Conservation (phyloP, 192 early-diverging fungal species). For the Polychytrium aggregatum region DNA sequence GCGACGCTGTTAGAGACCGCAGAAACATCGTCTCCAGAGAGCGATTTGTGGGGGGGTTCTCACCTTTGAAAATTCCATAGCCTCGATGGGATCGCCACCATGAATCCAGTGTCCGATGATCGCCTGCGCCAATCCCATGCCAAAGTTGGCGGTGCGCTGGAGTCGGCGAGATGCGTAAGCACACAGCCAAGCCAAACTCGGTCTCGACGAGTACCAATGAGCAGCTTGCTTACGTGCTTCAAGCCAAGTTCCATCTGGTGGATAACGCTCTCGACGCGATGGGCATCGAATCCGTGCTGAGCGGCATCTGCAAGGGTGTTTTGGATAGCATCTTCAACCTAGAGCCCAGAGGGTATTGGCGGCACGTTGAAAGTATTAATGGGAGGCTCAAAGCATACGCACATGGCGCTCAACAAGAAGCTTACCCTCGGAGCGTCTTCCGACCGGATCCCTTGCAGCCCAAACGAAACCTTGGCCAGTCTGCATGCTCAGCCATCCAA, state of each 20-base stretch:
- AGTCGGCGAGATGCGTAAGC: no score
- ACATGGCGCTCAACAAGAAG: no score
- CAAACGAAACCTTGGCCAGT: slow-evolving; percentile 57
- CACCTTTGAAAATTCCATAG: slow-evolving; percentile 68
- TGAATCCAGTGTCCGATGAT: slow-evolving; percentile 80
- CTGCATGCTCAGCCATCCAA: no score
- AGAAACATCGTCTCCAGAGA: no score
- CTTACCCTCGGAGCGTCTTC: slow-evolving; percentile 49
- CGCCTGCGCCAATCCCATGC: slow-evolving; percentile 66
- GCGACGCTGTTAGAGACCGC: no score
- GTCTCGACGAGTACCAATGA: no score
- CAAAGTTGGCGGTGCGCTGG: slow-evolving; percentile 80
- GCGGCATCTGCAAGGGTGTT: slow-evolving; percentile 56
- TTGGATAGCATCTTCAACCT: slow-evolving; percentile 58
- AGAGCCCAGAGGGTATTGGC: no score
- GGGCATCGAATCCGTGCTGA: slow-evolving; percentile 64
- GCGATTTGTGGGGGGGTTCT: neutral
- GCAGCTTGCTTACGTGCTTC: slow-evolving; percentile 79
- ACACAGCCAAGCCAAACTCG: no score
- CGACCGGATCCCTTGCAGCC: slow-evolving; percentile 72
- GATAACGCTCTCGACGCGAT: slow-evolving; percentile 70
- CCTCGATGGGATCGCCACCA: slow-evolving; percentile 71
- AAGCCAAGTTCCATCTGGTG: slow-evolving; percentile 83
- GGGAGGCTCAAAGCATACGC: slow-evolving; percentile 1
- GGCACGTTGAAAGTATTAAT: slow-evolving; percentile 3